Base-by-base conservation (phyloP, 192 early-diverging fungal species). In the Coemansia sp. region DNA sequence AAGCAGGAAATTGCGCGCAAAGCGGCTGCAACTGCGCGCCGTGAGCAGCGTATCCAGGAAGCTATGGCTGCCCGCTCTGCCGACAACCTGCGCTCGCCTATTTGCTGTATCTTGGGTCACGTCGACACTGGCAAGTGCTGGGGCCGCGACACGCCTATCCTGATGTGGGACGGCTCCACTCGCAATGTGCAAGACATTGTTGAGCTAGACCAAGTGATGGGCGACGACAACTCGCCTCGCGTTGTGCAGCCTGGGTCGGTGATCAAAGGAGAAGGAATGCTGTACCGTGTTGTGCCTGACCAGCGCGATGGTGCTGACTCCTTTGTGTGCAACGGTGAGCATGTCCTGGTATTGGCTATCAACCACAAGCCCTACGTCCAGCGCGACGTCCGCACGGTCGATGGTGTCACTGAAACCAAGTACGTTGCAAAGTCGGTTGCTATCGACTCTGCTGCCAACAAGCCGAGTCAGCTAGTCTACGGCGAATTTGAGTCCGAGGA, bases 91-190 rank as follows among this genome's bases (percentile, higher is more conserved):
- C 91, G 98, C 31, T 98, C 96, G 32, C 98, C 98, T 8, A 98
- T 99, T 85, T 94, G 92, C 84, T 94, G 92, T 86, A 97, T 99
- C 86, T 80, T 99, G 59, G 98, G 98, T 36, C 98, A 99, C 86
- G 98, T 99, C 71, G 98, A 99, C 80, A 95, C 95, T 7, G 94
- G 92, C 70, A 89, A 88, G 70, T 83, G 78, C 67, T 86, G 77
- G 70, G 78, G 74, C 24, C 63, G 59, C 8, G 72, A 84, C 61
- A 87, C 86, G n/a, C 71, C 74, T 1, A 75, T 87, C 11, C 22
- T 84, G 42, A 87, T 87, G 86, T 60, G 50, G 27, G 82, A 84
- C 60, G 86, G 86, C 11, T 45, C 76, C 0, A 58, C 41, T 1
- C 75, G 76, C 50, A 67, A 44, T 51, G 86, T 87, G 27, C 84